phyloP scores from a whole-genome alignment of 352 stramenopile species.

The Globisporangium megalacanthum region DNA sequence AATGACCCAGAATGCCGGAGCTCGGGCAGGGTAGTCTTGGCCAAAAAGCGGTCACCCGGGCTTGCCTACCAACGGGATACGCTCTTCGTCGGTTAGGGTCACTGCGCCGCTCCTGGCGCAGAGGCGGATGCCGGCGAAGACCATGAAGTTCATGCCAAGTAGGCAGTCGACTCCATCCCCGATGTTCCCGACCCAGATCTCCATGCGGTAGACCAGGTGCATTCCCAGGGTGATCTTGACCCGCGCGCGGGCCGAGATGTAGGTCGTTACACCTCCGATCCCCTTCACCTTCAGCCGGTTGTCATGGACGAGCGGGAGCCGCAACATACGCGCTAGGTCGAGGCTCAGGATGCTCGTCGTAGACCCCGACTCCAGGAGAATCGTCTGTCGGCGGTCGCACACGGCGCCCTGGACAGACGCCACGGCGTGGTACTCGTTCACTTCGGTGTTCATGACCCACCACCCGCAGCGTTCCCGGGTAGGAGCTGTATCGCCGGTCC shows the following conservation, averaged over 20 bases:
- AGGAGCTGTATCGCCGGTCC: too few species aligned
- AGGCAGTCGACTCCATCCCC: slow-evolving; percentile 21
- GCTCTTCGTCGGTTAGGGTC: not conserved
- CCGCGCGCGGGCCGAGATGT: slow-evolving; percentile 4
- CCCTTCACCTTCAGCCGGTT: slow-evolving; percentile 3
- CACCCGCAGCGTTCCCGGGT: not conserved
- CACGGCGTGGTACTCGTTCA: not conserved
- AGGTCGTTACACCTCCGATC: slow-evolving; percentile 11
- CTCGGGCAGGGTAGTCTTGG: too few species aligned
- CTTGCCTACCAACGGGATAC: not conserved
- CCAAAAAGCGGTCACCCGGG: not conserved
- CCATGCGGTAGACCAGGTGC: slow-evolving; percentile 14
- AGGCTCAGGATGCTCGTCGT: slow-evolving; percentile 23
- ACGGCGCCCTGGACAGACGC: slow-evolving; percentile 8
- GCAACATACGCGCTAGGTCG: slow-evolving; percentile 21
- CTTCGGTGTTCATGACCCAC: not conserved
- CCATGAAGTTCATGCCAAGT: slow-evolving; percentile 29
- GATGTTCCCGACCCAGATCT: slow-evolving; percentile 22
- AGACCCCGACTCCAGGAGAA: slow-evolving; percentile 20
- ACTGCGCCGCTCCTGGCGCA: slow-evolving; percentile 4
- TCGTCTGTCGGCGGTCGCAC: slow-evolving; percentile 7
- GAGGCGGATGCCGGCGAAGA: slow-evolving; percentile 12
- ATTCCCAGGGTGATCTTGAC: slow-evolving; percentile 23
- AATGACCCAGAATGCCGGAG: too few species aligned
- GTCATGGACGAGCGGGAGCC: slow-evolving; percentile 7